Percentiles rank a stretch among this genome's conserved stretches.
phyloP scores from a whole-genome alignment of 2,329 filamentous ascomycete genomes.

The Alternaria angustiovoidea region DNA sequence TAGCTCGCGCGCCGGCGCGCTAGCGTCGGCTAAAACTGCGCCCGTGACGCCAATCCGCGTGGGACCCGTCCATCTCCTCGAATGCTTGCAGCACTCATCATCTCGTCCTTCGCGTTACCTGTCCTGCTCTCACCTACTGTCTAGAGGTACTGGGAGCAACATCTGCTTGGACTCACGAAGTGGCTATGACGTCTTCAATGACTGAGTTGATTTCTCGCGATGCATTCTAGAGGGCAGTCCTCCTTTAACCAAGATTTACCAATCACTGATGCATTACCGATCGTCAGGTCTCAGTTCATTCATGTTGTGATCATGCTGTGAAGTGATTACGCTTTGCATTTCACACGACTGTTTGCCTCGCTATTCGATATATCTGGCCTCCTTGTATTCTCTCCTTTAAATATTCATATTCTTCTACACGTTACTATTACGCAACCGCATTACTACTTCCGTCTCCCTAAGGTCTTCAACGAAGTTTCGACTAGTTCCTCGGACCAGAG shows the following conservation, averaged over 20 bases:
- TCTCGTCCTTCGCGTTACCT: neutral
- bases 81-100: neutral
- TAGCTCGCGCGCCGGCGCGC: conserved; percentile 35
- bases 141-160: neutral
- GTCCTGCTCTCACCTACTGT: neutral
- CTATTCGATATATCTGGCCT: neutral
- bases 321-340: neutral
- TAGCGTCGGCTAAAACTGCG: conserved; percentile 28
- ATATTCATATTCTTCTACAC: too few species aligned
- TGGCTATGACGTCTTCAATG: neutral
- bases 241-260: neutral
- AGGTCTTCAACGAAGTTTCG: too few species aligned
- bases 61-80: neutral
- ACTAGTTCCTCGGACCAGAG: neutral
- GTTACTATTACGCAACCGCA: neutral
- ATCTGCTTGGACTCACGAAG: neutral
- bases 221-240: neutral
- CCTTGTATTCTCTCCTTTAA: neutral
- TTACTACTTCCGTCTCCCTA: neutral
- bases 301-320: neutral
- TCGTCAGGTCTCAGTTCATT: neutral
- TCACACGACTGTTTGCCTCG: neutral
- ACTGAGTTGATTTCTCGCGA: neutral
- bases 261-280: neutral
- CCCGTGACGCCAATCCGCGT: conserved; percentile 10